A percentile compares a stretch with the other conserved stretches of the same genome.
phyloP scores from a whole-genome alignment of 1,284 basidiomycete species.

The Wolfiporia cocos region DNA sequence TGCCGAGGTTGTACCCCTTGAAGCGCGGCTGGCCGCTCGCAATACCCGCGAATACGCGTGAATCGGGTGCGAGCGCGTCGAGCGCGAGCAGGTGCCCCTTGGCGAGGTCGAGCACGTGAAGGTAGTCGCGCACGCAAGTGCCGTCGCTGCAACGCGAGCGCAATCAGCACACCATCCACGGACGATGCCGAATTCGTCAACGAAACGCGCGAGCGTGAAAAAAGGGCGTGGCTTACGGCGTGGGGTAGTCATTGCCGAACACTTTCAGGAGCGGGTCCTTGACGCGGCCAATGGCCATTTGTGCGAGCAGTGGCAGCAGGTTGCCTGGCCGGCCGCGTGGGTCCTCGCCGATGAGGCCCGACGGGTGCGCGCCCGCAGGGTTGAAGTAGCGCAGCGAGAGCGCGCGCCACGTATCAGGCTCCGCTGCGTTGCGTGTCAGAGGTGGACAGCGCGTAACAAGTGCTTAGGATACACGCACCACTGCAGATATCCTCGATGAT shows the following conservation, averaged over 20 bases:
- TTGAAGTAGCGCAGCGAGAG: slow-evolving; percentile 96
- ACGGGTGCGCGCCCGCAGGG: slow-evolving; percentile 95
- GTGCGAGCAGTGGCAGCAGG: slow-evolving; percentile 88
- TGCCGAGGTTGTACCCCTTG: slow-evolving; percentile 97
- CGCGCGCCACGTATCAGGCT: slow-evolving; percentile 70
- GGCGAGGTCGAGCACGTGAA: slow-evolving; percentile 95
- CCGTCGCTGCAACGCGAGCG: slow-evolving; percentile 69
- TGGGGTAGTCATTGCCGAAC: slow-evolving; percentile 98
- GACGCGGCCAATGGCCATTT: slow-evolving; percentile 93
- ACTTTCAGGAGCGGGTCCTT: slow-evolving; percentile 81
- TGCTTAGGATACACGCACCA: slow-evolving; percentile 48
- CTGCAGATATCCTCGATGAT: slow-evolving; percentile 89
- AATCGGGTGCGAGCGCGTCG: slow-evolving; percentile 71
- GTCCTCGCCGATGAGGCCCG: slow-evolving; percentile 94
- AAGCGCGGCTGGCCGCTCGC: slow-evolving; percentile 55
- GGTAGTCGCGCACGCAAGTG: slow-evolving; percentile 96
- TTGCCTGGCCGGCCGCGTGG: slow-evolving; percentile 94
- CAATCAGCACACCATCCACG: background rate
- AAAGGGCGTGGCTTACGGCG: slow-evolving; percentile 51
- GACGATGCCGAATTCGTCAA: no score
- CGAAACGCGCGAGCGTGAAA: no score
- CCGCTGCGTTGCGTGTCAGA: slow-evolving; percentile 37
- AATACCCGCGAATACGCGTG: slow-evolving; percentile 48
- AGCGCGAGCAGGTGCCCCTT: slow-evolving; percentile 91
- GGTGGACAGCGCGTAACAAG: no score